Base-by-base conservation (phyloP, 1,284 basidiomycete species). In the Pterulicium gracile region DNA sequence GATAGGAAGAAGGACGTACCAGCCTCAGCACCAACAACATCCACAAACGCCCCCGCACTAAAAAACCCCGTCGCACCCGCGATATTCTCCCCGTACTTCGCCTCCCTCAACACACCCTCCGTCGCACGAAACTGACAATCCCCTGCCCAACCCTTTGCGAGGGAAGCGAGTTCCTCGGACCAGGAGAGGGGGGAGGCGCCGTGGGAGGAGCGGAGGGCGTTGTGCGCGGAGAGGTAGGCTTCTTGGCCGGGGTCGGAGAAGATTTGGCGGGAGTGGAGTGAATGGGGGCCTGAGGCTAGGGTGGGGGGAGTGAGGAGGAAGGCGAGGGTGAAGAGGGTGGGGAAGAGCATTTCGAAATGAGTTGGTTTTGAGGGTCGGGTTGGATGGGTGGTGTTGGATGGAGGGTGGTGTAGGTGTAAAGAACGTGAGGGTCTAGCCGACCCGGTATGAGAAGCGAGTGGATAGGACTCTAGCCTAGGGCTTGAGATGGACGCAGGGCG, bases 21-120 rank as follows among this genome's bases (percentile, higher is more conserved):
- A 53, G 61, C 53, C 51, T 79, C 79, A 47, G 60, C 53, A 19
- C 66, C 56, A 55, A 82, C 80, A 49, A 68, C 62, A 2, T 55
- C 49, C 40, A 81, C 67, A 7, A 71, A 74, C 44, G 61, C 54
- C 2, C 49, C 41, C 43, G 72, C 62, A 23, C 67, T 54, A 50
- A 74, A 76, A 43, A 55, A 40, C 23, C 74, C 74, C 4, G 74
- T 74, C 19, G 68, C 78, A 42, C 73, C 75, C 24, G 69, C 70
- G 23, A 79, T 64, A 54, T 77, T 78, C 57, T 81, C 69, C 45
- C 77, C 72, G 49, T 73, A 73, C 10, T 64, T 60, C 4, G 54
- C 55, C 41, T 58, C 52, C 39, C 63, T 63, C 43, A 74, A 59
- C 3, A 55, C 50, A 7, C 73, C 73, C 24, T 64, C 60, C 2